These are phyloP conservation scores for Senna siamea DNA, from an alignment of 306 rosid species.

Conservation along the genomic window DNA sequence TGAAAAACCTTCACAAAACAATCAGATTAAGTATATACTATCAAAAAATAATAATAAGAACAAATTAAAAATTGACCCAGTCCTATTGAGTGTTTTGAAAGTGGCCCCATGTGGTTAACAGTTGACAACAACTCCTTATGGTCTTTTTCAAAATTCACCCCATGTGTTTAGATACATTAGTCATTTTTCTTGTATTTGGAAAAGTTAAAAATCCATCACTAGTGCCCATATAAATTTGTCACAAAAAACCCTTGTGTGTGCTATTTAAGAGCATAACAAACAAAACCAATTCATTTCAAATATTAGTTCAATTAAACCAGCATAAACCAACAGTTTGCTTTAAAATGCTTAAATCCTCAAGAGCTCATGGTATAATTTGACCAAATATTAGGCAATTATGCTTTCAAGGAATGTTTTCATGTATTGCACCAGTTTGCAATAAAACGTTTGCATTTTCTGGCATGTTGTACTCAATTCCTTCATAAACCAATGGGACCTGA, in stretches of 20 bases:
- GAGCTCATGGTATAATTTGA: not conserved
- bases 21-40: slow-evolving; percentile 1
- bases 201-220: not conserved
- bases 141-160: not conserved
- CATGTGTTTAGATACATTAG: not conserved
- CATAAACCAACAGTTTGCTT: not conserved
- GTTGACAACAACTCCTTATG: not conserved
- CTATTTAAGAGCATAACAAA: not conserved
- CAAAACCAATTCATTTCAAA: not conserved
- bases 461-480: not conserved
- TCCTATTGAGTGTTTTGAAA: not conserved
- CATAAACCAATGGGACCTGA: too few relatives aligned
- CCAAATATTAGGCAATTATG: not conserved
- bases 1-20: not conserved
- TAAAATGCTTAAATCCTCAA: slow-evolving; percentile 1
- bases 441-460: not conserved
- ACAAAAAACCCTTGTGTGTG: not conserved
- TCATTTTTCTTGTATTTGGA: not conserved
- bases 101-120: not conserved
- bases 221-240: not conserved
- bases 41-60: slow-evolving; percentile 16
- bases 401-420: not conserved
- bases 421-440: not conserved
- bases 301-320: not conserved
- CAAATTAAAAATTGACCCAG: not conserved